Evolutionary conservation across 805 yeast species (phyloP), one percentile per base, ranked within the genome.

Genomic region (Brettanomyces bruxellensis): DNA sequence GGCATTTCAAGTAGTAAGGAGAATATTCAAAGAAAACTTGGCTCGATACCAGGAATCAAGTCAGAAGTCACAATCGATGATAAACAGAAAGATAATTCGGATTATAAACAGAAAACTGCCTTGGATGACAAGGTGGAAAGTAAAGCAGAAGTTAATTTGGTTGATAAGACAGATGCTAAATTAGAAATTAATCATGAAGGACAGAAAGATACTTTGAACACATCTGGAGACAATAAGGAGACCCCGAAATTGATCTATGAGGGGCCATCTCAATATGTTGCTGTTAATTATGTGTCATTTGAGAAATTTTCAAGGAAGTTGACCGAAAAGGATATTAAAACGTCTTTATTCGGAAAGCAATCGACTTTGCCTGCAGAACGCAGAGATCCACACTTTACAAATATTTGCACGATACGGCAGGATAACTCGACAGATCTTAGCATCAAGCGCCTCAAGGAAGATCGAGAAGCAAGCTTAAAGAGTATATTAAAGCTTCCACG

Each of bases 261-360:
- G 59, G 95, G 95, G 0, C 95, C 95, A 1, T 62, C 68, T 2
- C 88, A 81, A 55, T 70, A 70, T 45, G 79, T 83, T 2, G 70
- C 79, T 1, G 69, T 76, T 34, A 79, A 81, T 53, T 67, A 67
- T 38, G 60, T 87, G 0, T 69, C 76, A 1, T 66, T 85, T 40
- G 70, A 79, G 49, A 75, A 75, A 35, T 77, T 78, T 51, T 28
- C 46, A 3, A 64, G 60, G 24, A 64, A 65, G 3, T 47, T 56
- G n/a, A 48, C 60, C 3, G 40, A 36, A 5, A 56, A 62, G 7
- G 61, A 64, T 11, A 57, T 75, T 24, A 66, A 67, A 34, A 50
- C 55, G 2, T 59, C 64, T n/a, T 58, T 86, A n/a, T 72, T 87
- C 52, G 95, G 95, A 1, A 60, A 67, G 8, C 81, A 81, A 48